Base-by-base conservation (phyloP, 306 rosid species). In the Mimosa bimucronata region DNA sequence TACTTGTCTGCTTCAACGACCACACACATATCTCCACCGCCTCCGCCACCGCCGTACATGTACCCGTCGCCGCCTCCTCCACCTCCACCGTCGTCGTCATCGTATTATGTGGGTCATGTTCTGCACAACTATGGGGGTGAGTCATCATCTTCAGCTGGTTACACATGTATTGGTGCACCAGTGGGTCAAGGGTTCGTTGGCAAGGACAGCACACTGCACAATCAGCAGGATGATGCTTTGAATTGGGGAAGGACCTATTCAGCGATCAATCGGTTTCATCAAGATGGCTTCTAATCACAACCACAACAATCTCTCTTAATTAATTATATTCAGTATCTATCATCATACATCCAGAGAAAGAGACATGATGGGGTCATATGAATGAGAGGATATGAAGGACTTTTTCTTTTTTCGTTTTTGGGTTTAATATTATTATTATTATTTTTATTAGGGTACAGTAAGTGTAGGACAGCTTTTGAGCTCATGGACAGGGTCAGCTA, bases 191-290 rank as follows among this genome's bases (percentile, higher is more conserved):
- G 86, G 8, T 84, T 81, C 7, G 45, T 84, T 67, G 52, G 52
- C 38, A 67, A 67, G 73, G 73, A 67, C 50, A 48, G 73, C 50
- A n/a, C 73, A 40, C 19, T 67, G 73, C 73, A 67, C 31, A 67
- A 41, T 21, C 3, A 34, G 3, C 73, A 38, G 30, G 73, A 67
- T 2, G 71, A 66, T 45, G 18, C 26, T 3, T 9, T 66, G 71
- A 66, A 66, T 66, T 66, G 71, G 71, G 71, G 71, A 66, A 66
- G 71, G 71, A 66, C 30, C 73, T 67, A 67, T 38, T 60, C 94
- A 45, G 78, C 91, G 88, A 88, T 89, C 90, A 91, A 92, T 90
- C 97, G 93, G 86, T 94, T 85, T 92, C 97, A 92, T 92, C 97
- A 92, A 86, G 93, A 89, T 85, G 94, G 92, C 26, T 90, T 90